Conservation (phyloP, 768 basidiomycete species). For the Mycena polygramma region DNA sequence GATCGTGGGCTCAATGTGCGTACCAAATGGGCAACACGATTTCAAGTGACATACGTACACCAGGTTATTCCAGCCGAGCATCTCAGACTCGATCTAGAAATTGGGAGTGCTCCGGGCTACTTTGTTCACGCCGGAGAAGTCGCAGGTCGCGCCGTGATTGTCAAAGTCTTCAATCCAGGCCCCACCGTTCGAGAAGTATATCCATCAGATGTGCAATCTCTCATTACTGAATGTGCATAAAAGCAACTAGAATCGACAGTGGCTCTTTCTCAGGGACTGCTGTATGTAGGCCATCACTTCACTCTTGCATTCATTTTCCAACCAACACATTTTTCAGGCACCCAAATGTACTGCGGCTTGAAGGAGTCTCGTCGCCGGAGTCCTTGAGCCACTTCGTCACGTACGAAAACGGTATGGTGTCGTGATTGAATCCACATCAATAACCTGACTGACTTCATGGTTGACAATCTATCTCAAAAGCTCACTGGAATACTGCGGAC, state of each 20-base stretch:
- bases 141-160: neutral
- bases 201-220: neutral
- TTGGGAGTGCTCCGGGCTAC: neutral
- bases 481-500: neutral
- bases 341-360: neutral
- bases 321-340: neutral
- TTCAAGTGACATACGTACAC: neutral
- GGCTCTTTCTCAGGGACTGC: neutral
- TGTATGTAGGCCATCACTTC: neutral
- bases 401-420: neutral
- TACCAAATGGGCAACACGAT: neutral
- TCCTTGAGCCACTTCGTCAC: neutral
- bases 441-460: neutral
- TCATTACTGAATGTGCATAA: neutral
- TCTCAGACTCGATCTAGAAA: neutral
- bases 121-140: neutral
- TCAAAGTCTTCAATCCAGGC: neutral
- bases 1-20: constrained; percentile 12
- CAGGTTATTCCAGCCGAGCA: neutral
- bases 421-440: neutral
- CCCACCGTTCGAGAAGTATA: neutral
- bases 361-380: neutral
- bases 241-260: neutral
- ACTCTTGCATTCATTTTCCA: neutral
- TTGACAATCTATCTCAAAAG: neutral